Evolutionary conservation across 2,329 filamentous ascomycete genomes (phyloP), one percentile per base, ranked within the genome.

Genomic region (Fusarium globosum): DNA sequence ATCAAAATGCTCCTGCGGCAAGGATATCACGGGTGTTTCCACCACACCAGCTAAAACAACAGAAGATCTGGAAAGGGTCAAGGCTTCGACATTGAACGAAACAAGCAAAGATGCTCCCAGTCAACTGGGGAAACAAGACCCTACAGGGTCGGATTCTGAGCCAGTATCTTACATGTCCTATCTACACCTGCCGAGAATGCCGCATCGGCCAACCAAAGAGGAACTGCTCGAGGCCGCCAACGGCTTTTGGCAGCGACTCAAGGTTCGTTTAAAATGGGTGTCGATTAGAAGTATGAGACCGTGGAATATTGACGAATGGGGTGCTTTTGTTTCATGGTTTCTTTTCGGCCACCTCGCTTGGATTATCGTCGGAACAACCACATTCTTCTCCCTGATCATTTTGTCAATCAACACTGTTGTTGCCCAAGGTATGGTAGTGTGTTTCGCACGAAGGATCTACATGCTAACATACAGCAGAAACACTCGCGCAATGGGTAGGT

Each of bases 291-390:
- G 95, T 80, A 94, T 93, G 81, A 89, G 96, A 42, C 96, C 96
- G 1, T 99, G 96, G 90, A 99, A 97, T 81, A 89, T 92, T 28
- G 96, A 99, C 81, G 96, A 99, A 84, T 98, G 97, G 86, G 94
- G 95, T 51, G 96, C 96, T 8, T 96, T 99, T 72, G 90, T 88
- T 60, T 98, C 96, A 5, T 98, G 96, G 96, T 93, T 99, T 71
- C 88, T 98, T 71, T 88, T 98, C 61, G 96, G 96, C 0, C 96
- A 99, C 82, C 86, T 99, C 14, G 89, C 97, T 16, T 99, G 96
- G 96, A 90, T 99, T 76, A 88, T 98, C n/a, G 88, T 98, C 36
- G 96, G 96, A 61, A 99, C 96, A 2, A 99, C 96, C 0, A 98
- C 96, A 0, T 99, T 99, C 82, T 95, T 98, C 82, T 98, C 96